Evolutionary conservation across 176 grass and related monocot genomes (phyloP).

Genomic region (Oryza coarctata): DNA sequence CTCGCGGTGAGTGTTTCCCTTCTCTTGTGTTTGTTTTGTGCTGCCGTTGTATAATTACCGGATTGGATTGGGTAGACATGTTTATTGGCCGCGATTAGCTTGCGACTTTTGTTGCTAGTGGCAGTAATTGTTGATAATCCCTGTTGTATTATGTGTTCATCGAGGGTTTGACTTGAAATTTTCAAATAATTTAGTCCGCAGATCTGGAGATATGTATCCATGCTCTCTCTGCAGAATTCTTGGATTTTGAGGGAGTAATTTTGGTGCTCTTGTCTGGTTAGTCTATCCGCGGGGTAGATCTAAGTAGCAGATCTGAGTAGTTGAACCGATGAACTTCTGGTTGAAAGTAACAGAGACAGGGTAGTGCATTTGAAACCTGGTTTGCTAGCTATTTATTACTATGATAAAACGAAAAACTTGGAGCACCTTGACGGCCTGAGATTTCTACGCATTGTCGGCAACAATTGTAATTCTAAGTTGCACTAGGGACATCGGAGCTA

Average conservation of each 20-base stretch:
- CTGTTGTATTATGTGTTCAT: background rate
- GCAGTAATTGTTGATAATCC: background rate
- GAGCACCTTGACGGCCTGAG: background rate
- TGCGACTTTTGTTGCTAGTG: background rate
- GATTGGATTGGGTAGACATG: background rate
- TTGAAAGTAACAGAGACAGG: background rate
- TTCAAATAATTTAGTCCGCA: background rate
- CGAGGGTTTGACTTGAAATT: background rate
- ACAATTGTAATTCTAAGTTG: background rate
- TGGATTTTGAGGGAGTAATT: background rate
- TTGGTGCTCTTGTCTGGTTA: background rate
- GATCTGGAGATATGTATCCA: conserved; percentile 16
- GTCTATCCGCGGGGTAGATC: conserved; percentile 1
- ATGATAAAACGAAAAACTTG: background rate
- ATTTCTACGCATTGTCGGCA: background rate
- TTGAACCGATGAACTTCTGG: background rate
- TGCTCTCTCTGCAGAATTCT: background rate
- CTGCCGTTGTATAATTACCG: background rate
- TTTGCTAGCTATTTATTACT: background rate
- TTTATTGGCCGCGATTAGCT: background rate
- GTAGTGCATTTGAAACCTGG: background rate
- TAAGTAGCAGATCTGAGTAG: conserved; percentile 35
- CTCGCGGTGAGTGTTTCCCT: conserved; percentile 36
- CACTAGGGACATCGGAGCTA: background rate
- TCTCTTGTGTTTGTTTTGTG: background rate